Evolutionary conservation across 139 green algal genomes (phyloP).

Genomic region (Chlorella sp.): DNA sequence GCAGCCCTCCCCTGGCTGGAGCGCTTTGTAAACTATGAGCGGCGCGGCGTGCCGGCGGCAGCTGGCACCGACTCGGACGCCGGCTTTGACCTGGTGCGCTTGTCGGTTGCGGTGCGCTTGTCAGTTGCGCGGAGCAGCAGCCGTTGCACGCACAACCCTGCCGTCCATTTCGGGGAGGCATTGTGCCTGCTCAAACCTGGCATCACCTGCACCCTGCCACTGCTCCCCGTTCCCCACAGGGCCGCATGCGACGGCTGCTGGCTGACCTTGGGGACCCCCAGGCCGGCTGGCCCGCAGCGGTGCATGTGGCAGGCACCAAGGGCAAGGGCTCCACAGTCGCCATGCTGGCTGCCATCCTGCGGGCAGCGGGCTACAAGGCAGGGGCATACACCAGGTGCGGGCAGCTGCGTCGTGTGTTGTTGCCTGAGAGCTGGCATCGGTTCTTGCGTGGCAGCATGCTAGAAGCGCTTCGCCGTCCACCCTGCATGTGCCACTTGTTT

Average conservation of each 20-base stretch:
- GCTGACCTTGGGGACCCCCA: constrained; percentile 70
- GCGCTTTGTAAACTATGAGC: constrained; percentile 68
- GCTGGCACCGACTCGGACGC: constrained; percentile 56
- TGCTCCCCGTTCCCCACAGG: constrained; percentile 20
- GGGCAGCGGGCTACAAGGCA: constrained; percentile 59
- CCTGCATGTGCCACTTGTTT: too few relatives aligned
- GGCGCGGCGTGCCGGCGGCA: constrained; percentile 64
- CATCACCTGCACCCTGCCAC: neutral
- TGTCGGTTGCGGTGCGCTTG: neutral
- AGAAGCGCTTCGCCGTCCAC: too few relatives aligned
- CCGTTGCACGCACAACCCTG: too few relatives aligned
- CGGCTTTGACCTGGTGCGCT: constrained; percentile 64
- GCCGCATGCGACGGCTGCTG: constrained; percentile 71
- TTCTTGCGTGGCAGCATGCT: neutral
- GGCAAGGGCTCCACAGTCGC: constrained; percentile 86
- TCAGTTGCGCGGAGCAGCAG: neutral
- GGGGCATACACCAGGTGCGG: constrained; percentile 80
- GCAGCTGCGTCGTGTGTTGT: neutral
- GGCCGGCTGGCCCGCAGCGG: constrained; percentile 35
- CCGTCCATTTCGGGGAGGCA: too few relatives aligned
- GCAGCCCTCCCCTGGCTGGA: constrained; percentile 35
- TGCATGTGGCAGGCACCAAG: constrained; percentile 91
- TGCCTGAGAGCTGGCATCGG: neutral
- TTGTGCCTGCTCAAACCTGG: neutral
- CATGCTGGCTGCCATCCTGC: constrained; percentile 73